Evolutionary conservation across 78 protist species (phyloP).

Genomic region (Dictyostelium intermedium): DNA sequence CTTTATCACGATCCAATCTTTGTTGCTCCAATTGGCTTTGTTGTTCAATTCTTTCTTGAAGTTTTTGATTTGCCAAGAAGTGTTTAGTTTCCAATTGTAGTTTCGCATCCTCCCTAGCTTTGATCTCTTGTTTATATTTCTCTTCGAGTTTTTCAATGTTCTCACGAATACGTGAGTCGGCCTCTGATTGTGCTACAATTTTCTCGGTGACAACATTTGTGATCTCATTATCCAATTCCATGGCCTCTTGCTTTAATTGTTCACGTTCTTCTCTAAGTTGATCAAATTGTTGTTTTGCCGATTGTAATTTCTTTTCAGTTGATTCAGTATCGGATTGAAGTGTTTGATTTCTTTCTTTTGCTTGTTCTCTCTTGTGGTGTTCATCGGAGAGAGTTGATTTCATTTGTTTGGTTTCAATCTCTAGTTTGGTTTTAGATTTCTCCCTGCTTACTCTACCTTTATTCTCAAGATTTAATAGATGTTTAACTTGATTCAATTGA

Average conservation of each 20-base stretch:
- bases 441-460: conserved; percentile 8
- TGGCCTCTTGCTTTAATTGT: background rate
- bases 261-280: background rate
- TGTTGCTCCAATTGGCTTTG: background rate
- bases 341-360: background rate
- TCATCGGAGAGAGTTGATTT: conserved; percentile 18
- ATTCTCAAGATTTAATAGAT: conserved; percentile 10
- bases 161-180: background rate
- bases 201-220: background rate
- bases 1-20: conserved; percentile 11
- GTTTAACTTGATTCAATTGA: conserved; percentile 37
- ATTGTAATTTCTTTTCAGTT: background rate
- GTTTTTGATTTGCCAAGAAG: background rate
- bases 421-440: conserved; percentile 48
- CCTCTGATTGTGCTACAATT: background rate
- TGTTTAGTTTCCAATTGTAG: background rate
- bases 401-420: conserved; percentile 47
- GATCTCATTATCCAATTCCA: conserved; percentile 23
- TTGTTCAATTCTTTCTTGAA: background rate
- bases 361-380: background rate
- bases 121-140: background rate
- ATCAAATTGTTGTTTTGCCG: background rate
- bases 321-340: background rate
- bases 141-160: background rate
- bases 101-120: background rate